A percentile compares a stretch with the other conserved stretches of the same genome.
These are phyloP conservation scores for Cladophialophora yegresii DNA, from an alignment of 2,329 filamentous ascomycete genomes.

Conservation along the genomic window DNA sequence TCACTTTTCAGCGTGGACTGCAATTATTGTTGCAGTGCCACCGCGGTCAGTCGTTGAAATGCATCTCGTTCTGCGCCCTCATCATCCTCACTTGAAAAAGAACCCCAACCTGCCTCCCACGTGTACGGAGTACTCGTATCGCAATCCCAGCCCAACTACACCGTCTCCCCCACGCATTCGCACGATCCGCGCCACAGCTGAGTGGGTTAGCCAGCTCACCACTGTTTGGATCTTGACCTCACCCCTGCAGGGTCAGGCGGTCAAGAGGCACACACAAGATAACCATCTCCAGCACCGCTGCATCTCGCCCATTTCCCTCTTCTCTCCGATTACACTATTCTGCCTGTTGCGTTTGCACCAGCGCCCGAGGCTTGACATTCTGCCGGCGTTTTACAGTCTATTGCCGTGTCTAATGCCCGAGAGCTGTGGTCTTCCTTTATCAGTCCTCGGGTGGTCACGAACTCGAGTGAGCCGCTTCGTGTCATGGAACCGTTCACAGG, in stretches of 20 bases:
- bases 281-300: conserved; percentile 1
- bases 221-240: not conserved
- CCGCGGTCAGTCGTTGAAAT: not conserved
- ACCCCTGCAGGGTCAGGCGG: conserved; percentile 9
- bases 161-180: conserved; percentile 1
- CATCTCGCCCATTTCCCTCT: not conserved
- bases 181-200: not conserved
- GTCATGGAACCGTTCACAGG: not conserved
- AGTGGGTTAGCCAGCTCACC: not conserved
- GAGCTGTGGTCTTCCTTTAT: not conserved
- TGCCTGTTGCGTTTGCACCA: not conserved
- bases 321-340: not conserved
- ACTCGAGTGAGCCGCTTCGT: not conserved
- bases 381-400: not conserved
- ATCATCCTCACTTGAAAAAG: not conserved
- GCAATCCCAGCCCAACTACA: conserved; percentile 6
- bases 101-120: not conserved
- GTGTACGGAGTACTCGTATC: not conserved
- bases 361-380: not conserved
- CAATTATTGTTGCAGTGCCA: not conserved
- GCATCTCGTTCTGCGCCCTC: not conserved
- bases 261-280: conserved; percentile 4
- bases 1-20: not conserved
- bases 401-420: not conserved
- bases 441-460: not conserved